Evolutionary conservation across 495 filamentous ascomycete genomes (phyloP).

Genomic region (Penicillium coffeae): DNA sequence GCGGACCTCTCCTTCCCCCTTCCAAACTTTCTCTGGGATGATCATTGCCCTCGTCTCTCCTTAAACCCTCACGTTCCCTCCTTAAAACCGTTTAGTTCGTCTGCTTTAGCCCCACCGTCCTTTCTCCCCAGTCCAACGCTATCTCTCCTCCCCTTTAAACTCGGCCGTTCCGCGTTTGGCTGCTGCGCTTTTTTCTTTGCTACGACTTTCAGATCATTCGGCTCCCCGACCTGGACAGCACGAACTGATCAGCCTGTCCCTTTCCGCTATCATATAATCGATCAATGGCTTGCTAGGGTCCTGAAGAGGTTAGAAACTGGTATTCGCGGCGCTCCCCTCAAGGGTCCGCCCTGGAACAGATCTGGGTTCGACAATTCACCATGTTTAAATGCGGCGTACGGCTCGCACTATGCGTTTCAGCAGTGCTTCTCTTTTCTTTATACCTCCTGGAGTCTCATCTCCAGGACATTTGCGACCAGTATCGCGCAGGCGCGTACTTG

Average conservation of each 20-base stretch:
- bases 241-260: too few species aligned
- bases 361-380: constrained; percentile 10
- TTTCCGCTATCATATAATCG: neutral
- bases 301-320: constrained; percentile 7
- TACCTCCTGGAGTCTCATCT: constrained; percentile 36
- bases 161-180: too few species aligned
- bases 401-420: constrained; percentile 27
- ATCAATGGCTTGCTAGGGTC: constrained; percentile 12
- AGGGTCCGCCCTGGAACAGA: constrained; percentile 7
- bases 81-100: too few species aligned
- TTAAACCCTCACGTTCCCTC: too few species aligned
- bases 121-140: too few species aligned
- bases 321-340: constrained; percentile 7
- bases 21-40: too few species aligned
- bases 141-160: too few species aligned
- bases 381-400: constrained; percentile 38
- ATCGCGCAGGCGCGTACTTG: constrained; percentile 43
- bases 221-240: too few species aligned
- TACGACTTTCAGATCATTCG: neutral
- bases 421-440: constrained; percentile 31
- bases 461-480: constrained; percentile 41
- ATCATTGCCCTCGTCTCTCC: too few species aligned
- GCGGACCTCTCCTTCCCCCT: too few species aligned
- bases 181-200: neutral
- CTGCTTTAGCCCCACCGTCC: too few species aligned